Percentiles rank a stretch among this genome's conserved stretches.
phyloP scores from a whole-genome alignment of 345 rosid genomes.

The Boechera retrofracta region DNA sequence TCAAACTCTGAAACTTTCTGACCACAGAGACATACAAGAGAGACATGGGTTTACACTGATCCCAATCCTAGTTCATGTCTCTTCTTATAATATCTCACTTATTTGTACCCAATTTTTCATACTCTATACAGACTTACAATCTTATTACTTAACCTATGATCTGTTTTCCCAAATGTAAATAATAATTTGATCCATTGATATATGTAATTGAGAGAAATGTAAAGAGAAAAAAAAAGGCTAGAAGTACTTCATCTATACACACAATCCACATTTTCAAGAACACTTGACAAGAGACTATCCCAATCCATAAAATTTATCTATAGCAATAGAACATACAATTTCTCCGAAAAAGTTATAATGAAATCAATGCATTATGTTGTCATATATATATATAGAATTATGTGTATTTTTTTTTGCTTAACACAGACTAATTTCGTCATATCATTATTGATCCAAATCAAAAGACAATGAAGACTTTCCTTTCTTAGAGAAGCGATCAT shows the following conservation, averaged over 20 bases:
- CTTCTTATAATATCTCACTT: constrained; percentile 41
- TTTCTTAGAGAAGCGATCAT: constrained; percentile 48
- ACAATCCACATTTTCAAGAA: constrained; percentile 23
- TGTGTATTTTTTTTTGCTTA: constrained; percentile 6
- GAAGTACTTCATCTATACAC: constrained; percentile 6
- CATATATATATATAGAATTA: constrained; percentile 22
- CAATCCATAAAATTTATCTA: constrained; percentile 26
- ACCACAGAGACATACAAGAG: constrained; percentile 42
- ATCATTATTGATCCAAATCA: constrained; percentile 64
- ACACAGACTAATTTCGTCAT: constrained; percentile 32
- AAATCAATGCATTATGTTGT: constrained; percentile 34
- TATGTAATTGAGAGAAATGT: not conserved
- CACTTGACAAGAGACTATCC: not conserved
- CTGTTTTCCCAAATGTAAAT: constrained; percentile 32
- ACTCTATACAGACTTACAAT: constrained; percentile 26
- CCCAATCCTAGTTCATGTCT: constrained; percentile 47
- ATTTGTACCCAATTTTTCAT: constrained; percentile 7
- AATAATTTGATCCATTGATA: constrained; percentile 2
- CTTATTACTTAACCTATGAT: constrained; percentile 28
- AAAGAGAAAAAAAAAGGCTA: not conserved
- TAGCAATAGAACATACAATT: constrained; percentile 13
- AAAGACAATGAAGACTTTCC: constrained; percentile 74
- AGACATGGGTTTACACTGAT: constrained; percentile 50
- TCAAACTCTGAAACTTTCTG: constrained; percentile 43
- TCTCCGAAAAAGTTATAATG: constrained; percentile 1